These are phyloP conservation scores for Plasmopara muralis DNA, from an alignment of 352 stramenopile species.

Conservation along the genomic window DNA sequence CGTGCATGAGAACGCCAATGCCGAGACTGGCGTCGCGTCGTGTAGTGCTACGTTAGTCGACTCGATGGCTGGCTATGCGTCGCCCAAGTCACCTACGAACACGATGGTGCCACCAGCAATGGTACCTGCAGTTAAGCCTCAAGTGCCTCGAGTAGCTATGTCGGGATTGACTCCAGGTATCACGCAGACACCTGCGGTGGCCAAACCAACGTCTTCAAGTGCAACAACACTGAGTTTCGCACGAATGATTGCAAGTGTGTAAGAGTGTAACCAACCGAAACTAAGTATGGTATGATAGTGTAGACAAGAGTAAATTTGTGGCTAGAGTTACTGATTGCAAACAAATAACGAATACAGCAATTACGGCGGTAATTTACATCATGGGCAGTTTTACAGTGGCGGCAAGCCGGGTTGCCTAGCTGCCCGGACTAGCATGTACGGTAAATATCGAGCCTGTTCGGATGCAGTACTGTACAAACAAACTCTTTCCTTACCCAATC, in stretches of 20 bases:
- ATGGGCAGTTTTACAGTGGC: constrained; percentile 6
- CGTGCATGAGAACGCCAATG: constrained; percentile 48
- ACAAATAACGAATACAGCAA: constrained; percentile 24
- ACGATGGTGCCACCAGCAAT: constrained; percentile 15
- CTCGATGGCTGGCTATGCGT: constrained; percentile 22
- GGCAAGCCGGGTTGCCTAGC: not conserved
- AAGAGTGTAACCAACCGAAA: constrained; percentile 9
- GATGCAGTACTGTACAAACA: too few relatives aligned
- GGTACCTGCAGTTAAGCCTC: constrained; percentile 9
- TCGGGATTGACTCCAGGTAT: constrained; percentile 3
- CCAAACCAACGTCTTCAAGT: constrained; percentile 11
- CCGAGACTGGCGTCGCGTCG: constrained; percentile 33
- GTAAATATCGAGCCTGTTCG: not conserved
- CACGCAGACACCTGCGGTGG: constrained; percentile 4
- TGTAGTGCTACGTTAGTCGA: constrained; percentile 12
- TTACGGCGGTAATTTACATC: constrained; percentile 16
- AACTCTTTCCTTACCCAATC: too few relatives aligned
- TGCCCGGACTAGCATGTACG: too few relatives aligned
- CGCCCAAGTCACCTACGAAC: constrained; percentile 22
- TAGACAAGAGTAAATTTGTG: constrained; percentile 29
- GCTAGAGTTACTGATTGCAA: constrained; percentile 16
- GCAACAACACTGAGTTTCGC: constrained; percentile 22
- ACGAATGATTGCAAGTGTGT: constrained; percentile 39
- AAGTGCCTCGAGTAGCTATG: constrained; percentile 10
- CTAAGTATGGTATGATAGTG: constrained; percentile 42